Evolutionary conservation across 345 rosid species (phyloP), one percentile per base, ranked within the genome.

Genomic region (Ceriops zippeliana): DNA sequence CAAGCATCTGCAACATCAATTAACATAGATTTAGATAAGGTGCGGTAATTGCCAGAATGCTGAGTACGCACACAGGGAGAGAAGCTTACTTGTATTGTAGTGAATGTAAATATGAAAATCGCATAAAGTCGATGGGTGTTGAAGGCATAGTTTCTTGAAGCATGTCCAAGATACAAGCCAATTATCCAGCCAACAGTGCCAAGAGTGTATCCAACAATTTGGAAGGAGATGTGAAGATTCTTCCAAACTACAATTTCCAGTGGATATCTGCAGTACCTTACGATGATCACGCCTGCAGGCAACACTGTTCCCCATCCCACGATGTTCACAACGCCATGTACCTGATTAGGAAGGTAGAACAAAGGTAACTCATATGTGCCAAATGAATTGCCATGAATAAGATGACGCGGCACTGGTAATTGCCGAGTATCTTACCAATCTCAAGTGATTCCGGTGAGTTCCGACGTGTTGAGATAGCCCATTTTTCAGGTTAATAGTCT

Each of bases 231-330:
- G 62, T 86, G 88, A 61, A 73, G 27, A 1, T 3, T 0, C 52
- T 38, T 71, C 85, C 86, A 79, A 61, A 68, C 11, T 3, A 47
- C 1, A 1, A 21, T 22, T 61, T 42, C 46, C 0, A 70, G n/a
- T 19, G 88, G 86, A 27, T 71, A 70, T 19, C 68, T 76, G 37
- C 54, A 76, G 47, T 86, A 86, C 47, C 91, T 83, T 11, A 81
- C 83, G 5, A 74, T n/a, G 3, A 86, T 83, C 16, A 69, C 85
- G 10, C 91, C 91, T 17, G 62, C 20, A 0, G 91, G 91, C 60
- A 86, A 16, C 24, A 86, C 5, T 32, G 60, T 67, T 31, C 91
- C 91, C 88, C 88, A 86, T 30, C 86, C 88, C 10, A 78, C 27
- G 2, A 86, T 83, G 80, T 78, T 86, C 53, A 83, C 15, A 9